A percentile compares a stretch with the other conserved stretches of the same genome.
Evolutionary conservation across 2,329 filamentous ascomycete species (phyloP).

Genomic region (Cordyceps sp.): DNA sequence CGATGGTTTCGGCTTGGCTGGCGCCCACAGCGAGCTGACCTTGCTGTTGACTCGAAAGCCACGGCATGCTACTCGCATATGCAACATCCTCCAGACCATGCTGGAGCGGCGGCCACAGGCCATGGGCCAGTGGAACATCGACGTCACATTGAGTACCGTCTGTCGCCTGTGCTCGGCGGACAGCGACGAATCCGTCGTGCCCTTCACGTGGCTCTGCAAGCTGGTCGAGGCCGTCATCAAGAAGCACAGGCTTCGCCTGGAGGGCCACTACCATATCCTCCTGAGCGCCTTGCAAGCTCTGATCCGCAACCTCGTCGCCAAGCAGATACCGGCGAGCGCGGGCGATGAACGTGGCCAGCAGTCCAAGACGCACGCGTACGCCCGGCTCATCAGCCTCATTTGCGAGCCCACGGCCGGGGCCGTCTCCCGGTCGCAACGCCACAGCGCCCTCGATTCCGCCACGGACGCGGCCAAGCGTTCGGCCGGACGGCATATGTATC

Average conservation of each 20-base stretch:
- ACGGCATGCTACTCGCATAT: constrained; percentile 19
- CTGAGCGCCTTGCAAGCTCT: constrained; percentile 36
- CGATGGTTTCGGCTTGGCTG: constrained; percentile 20
- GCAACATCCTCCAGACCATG: constrained; percentile 25
- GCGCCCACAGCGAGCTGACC: constrained; percentile 23
- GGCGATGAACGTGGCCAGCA: constrained; percentile 14
- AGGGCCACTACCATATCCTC: constrained; percentile 45
- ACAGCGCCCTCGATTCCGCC: constrained; percentile 36
- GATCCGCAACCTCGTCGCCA: constrained; percentile 31
- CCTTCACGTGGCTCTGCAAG: constrained; percentile 31
- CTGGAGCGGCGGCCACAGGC: constrained; percentile 31
- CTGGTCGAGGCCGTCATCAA: constrained; percentile 39
- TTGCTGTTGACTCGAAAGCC: constrained; percentile 15
- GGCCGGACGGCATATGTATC: constrained; percentile 44
- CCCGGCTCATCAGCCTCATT: constrained; percentile 39
- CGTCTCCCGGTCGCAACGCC: constrained; percentile 29
- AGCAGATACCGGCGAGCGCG: constrained; percentile 8
- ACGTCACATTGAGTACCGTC: constrained; percentile 31
- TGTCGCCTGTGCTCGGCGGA: constrained; percentile 14
- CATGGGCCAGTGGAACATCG: constrained; percentile 43
- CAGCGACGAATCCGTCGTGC: constrained; percentile 13
- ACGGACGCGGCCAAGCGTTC: constrained; percentile 44
- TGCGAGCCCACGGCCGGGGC: constrained; percentile 42
- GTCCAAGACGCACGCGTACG: constrained; percentile 32
- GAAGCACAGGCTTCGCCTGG: constrained; percentile 42